Evolutionary conservation across 495 filamentous ascomycete species (phyloP), one percentile per base, ranked within the genome.

Genomic region (Glutinoglossum americanum): DNA sequence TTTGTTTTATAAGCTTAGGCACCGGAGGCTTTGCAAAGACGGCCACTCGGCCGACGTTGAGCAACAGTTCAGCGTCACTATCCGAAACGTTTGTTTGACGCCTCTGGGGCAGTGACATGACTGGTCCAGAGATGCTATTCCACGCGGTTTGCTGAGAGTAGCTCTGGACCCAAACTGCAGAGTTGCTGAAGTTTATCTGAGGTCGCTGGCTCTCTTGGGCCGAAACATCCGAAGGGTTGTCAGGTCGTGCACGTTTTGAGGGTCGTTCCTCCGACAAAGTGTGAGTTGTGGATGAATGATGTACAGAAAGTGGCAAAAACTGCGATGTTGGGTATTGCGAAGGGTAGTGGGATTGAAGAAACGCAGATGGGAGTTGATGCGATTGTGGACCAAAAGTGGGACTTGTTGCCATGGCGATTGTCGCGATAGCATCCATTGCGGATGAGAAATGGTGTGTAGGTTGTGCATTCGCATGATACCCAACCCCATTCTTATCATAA

Each of bases 341-440:
- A n/a, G 41, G 19, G 10, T 45, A 58, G 3, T 58, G 56, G 11
- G 44, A 33, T 44, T 48, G 41, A 11, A 49, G 26, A 44, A 30
- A 49, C 9, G 41, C 48, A 35, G 39, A 58, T 25, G 56, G 56
- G 15, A 45, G 37, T 58, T 58, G 37, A 25, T 33, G 51, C 21
- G 51, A 41, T 58, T 41, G 30, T 56, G 28, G 32, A 19, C 23
- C 47, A 44, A 56, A 56, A 1, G 30, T 59, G 9, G 55, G 53
- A 28, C 59, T 60, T 32, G 59, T 48, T 21, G 53, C 37, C 59
- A 60, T 41, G 21, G 59, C 59, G 60, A 60, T 57, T 5, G 59
- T 60, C 21, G 59, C 54, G 28, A 60, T 33, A 30, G 53, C 54
- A 33, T 60, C 54, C 55, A 60, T 60, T n/a, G 59, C 47, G 17